Conservation (phyloP, 2,329 filamentous ascomycete genomes). For the Magnaporthiopsis incrustans region DNA sequence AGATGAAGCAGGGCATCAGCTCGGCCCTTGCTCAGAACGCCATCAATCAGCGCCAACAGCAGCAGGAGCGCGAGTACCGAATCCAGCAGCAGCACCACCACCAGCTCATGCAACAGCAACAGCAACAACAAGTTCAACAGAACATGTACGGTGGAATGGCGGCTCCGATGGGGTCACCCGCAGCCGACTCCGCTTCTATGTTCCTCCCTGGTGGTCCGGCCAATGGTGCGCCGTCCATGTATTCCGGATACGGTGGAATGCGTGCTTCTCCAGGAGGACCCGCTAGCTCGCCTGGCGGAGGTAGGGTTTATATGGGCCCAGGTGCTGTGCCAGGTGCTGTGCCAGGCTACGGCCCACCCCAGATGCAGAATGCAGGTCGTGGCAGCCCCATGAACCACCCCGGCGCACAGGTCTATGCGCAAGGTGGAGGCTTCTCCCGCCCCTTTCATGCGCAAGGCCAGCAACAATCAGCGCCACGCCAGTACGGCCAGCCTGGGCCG, state of each 20-base stretch:
- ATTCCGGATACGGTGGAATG: conserved; percentile 14
- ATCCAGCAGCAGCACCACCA: conserved; percentile 26
- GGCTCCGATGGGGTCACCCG: conserved; percentile 17
- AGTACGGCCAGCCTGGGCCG: conserved; percentile 9
- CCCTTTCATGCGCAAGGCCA: conserved; percentile 9
- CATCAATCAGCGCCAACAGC: conserved; percentile 55
- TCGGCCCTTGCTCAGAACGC: conserved; percentile 66
- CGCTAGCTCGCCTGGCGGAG: conserved; percentile 9
- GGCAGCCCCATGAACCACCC: conserved; percentile 5
- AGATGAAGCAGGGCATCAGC: conserved; percentile 60
- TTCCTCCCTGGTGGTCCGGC: background rate
- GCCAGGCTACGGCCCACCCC: conserved; percentile 14
- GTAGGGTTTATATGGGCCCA: conserved; percentile 14
- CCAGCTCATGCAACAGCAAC: conserved; percentile 21
- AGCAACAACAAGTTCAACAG: conserved; percentile 23
- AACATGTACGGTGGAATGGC: conserved; percentile 18
- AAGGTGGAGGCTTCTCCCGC: conserved; percentile 8
- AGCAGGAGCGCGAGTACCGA: conserved; percentile 16
- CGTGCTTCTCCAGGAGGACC: conserved; percentile 6
- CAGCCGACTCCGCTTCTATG: conserved; percentile 6
- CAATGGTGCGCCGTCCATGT: conserved; percentile 17
- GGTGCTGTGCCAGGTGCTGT: conserved; percentile 3
- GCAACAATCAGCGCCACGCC: background rate
- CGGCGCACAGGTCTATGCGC: conserved; percentile 8
- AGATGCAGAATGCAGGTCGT: conserved; percentile 11